Percentiles rank a stretch among this genome's conserved stretches.
Conservation (phyloP, 257 asterid species). For the Datura wrightii region DNA sequence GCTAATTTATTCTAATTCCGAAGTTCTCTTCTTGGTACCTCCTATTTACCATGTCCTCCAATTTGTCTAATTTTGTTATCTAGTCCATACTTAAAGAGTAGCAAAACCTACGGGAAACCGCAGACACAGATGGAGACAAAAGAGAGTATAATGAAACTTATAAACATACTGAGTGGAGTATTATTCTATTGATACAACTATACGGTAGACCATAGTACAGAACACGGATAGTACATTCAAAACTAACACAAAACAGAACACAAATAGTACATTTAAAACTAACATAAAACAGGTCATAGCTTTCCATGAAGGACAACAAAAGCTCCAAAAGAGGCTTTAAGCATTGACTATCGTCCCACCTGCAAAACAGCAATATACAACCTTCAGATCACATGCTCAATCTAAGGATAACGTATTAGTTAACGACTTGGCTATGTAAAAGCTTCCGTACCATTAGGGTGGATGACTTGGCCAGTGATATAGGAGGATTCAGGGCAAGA, state of each 20-base stretch:
- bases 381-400: background rate
- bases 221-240: background rate
- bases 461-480: constrained; percentile 71
- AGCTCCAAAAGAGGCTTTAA: constrained; percentile 23
- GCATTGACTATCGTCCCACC: constrained; percentile 64
- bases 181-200: background rate
- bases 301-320: background rate
- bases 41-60: background rate
- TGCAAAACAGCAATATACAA: constrained; percentile 28
- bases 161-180: background rate
- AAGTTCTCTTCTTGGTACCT: background rate
- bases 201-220: constrained; percentile 1
- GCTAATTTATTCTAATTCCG: background rate
- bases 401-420: background rate
- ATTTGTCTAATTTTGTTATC: background rate
- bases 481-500: constrained; percentile 65
- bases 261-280: background rate
- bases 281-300: background rate
- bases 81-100: background rate
- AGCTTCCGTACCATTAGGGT: constrained; percentile 60
- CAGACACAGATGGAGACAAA: background rate
- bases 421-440: background rate
- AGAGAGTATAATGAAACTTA: background rate
- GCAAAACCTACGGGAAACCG: background rate
- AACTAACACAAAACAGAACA: background rate